Evolutionary conservation across 106 monocot genomes (phyloP), one percentile per base, ranked within the genome.

Genomic region (Dioscorea dumetorum): DNA sequence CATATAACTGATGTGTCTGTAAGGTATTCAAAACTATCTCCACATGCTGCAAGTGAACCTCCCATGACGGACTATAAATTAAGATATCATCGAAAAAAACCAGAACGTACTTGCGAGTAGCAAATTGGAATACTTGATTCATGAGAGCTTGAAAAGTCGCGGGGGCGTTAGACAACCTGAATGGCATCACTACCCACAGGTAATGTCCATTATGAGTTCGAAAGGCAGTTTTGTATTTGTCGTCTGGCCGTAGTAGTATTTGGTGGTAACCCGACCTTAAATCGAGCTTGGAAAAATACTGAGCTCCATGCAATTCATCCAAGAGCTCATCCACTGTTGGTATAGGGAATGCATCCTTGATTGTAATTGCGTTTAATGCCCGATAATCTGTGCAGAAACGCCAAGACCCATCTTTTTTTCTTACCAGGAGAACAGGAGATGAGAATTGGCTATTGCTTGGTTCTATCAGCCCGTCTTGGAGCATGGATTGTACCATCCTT

Each of bases 251-350:
- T 28, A 62, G 28, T 15, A 33, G 33, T 49, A 71, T 60, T 24
- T 61, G 48, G 41, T 71, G 71, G 20, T 61, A 71, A 12, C 61
- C 19, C 48, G 71, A 71, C 23, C 60, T 34, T 4, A 71, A 22
- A 21, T 71, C 61, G 13, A 71, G 16, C 61, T 71, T 71, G 16
- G 71, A 71, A 16, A 71, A 71, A 8, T 61, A 35, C 2, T 10
- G 7, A 34, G 71, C 60, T 21, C 60, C 41, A 48, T 35, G 8
- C 11, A 71, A 33, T 21, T 71, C 60, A 61, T 71, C 71, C 7
- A 71, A 19, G 15, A 71, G 61, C 19, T 71, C 71, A 19, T 71
- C 71, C 14, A 71, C 24, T 4, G 49, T 16, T 20, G 60, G 71
- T 35, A 71, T 71, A 22, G 71, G 61, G 23, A 41, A 48, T 48